Base-by-base conservation (phyloP, 768 basidiomycete species). In the Podaxis sp. region DNA sequence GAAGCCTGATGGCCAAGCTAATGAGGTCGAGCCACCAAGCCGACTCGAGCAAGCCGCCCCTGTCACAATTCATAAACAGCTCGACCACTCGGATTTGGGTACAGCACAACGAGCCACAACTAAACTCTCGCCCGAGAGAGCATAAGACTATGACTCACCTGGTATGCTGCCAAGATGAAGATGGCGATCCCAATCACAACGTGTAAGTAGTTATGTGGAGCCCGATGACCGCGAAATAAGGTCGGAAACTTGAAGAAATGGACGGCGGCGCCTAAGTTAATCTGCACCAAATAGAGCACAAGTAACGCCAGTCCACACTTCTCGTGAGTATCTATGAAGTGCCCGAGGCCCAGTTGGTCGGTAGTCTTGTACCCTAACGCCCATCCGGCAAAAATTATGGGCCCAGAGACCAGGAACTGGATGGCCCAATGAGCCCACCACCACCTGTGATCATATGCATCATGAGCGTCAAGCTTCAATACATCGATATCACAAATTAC, bases 181-280 rank as follows among this genome's bases (percentile, higher is more conserved):
- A 86, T 87, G 0, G 74, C 71, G 6, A 87, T 70, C 1, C 87
- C 87, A 24, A 88, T 66, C 2, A 80, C 59, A 8, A 78, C 83
- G 65, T 88, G 87, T 30, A 82, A 58, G 72, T 84, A 87, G 66
- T 83, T 84, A 51, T 80, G 85, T 36, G 81, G 78, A 7, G 84
- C 75, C 30, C 87, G 73, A 72, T 71, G 67, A 56, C 76, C 76
- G 65, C 66, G 68, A 73, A 79, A 73, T 22, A 75, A 52, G 0
- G 70, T 64, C 4, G 74, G 76, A 56, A 76, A 68, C 69, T 88
- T 88, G 72, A 83, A 63, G 56, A 70, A 82, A 71, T 89, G 87
- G 50, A 85, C 81, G 70, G 83, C 55, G 1, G 71, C 60, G 22
- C 87, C 87, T 28, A 86, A 64, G 2, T 75, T 3, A 38, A 84